These are phyloP conservation scores for Polyporus arcularius DNA, from an alignment of 768 basidiomycete species.

Conservation along the genomic window DNA sequence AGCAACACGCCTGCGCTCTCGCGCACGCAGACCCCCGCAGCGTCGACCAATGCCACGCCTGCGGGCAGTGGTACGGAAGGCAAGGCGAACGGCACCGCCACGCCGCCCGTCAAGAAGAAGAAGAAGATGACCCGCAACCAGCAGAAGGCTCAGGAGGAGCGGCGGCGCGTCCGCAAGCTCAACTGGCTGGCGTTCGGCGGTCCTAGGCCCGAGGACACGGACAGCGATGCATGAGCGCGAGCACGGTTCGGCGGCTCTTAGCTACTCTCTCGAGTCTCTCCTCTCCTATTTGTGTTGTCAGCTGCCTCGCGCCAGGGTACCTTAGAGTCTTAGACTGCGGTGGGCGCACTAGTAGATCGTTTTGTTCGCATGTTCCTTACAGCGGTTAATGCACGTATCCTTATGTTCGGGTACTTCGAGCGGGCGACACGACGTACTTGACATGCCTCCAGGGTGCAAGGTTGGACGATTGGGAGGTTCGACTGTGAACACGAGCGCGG, in stretches of 20 bases:
- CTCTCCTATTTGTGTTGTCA: neutral
- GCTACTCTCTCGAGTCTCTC: neutral
- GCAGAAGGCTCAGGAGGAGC: conserved; percentile 85
- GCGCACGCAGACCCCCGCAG: conserved; percentile 66
- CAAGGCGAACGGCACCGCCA: conserved; percentile 36
- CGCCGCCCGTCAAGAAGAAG: conserved; percentile 65
- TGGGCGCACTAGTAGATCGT: neutral
- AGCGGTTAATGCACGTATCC: neutral
- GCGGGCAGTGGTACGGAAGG: conserved; percentile 80
- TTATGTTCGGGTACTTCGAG: neutral
- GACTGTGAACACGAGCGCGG: too few relatives aligned
- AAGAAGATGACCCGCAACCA: conserved; percentile 93
- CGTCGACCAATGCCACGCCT: conserved; percentile 73
- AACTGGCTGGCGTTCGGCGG: conserved; percentile 85
- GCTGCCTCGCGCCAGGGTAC: neutral
- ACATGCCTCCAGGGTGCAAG: neutral
- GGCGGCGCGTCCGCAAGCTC: conserved; percentile 76
- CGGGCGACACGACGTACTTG: neutral
- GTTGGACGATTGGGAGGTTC: too few relatives aligned
- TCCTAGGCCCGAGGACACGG: conserved; percentile 80
- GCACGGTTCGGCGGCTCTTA: neutral
- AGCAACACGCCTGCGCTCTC: conserved; percentile 72
- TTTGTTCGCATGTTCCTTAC: neutral
- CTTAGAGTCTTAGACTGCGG: neutral
- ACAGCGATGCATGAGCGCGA: conserved; percentile 36